phyloP scores from a whole-genome alignment of 192 early-diverging fungal genomes.

The Rhizophagus prolifer region DNA sequence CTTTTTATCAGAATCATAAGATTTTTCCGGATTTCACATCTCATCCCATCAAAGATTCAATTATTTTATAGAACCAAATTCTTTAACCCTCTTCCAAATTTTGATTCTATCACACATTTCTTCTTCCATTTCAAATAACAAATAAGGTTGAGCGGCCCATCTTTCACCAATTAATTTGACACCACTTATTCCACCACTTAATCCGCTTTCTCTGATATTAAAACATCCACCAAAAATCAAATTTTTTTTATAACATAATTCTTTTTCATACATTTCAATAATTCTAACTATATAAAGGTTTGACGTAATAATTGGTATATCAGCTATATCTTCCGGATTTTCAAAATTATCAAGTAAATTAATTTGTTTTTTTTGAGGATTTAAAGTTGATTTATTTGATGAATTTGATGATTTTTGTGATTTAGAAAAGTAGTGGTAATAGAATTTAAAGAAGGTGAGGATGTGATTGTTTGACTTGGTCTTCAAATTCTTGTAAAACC shows the following conservation, averaged over 20 bases:
- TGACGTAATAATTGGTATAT: slow-evolving; percentile 15
- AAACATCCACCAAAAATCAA: slow-evolving; percentile 20
- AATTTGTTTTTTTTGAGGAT: neutral
- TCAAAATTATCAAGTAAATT: neutral
- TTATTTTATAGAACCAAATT: neutral
- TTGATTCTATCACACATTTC: slow-evolving; percentile 19
- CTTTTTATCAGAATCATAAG: no score
- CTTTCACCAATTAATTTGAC: slow-evolving; percentile 5
- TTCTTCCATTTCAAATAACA: slow-evolving; percentile 11
- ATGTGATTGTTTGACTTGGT: neutral
- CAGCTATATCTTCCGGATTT: neutral
- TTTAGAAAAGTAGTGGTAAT: neutral
- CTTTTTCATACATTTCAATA: slow-evolving; percentile 21
- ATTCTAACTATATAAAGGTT: slow-evolving; percentile 7
- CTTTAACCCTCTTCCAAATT: slow-evolving; percentile 14
- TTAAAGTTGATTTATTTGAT: neutral
- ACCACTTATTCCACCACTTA: neutral
- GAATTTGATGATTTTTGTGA: slow-evolving; percentile 1
- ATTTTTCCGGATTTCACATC: no score
- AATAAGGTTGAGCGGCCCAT: neutral
- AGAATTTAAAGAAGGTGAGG: neutral
- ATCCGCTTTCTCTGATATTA: neutral
- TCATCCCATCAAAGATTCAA: no score
- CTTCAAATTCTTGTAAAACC: slow-evolving; percentile 15
- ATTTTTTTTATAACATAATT: slow-evolving; percentile 26